Evolutionary conservation across 495 filamentous ascomycete species (phyloP).

Genomic region (Hypoxylon fragiforme): DNA sequence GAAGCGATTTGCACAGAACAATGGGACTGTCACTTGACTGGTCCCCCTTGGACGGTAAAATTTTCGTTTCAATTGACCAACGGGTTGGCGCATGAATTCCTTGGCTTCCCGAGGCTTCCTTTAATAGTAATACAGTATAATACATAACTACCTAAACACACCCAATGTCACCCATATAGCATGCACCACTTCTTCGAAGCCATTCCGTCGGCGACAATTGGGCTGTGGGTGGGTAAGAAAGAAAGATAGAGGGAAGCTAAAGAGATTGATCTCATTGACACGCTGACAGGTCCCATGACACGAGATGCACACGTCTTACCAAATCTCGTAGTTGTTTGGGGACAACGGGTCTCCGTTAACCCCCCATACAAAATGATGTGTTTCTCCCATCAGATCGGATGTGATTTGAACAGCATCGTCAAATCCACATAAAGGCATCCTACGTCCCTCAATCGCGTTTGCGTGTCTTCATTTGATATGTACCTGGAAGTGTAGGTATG

Average conservation of each 20-base stretch:
- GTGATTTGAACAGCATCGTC: constrained; percentile 1
- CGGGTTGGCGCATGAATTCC: constrained; percentile 20
- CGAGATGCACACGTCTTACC: constrained; percentile 8
- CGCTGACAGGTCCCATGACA: constrained; percentile 26
- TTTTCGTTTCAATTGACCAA: constrained; percentile 30
- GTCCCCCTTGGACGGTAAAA: constrained; percentile 15
- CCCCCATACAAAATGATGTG: no score
- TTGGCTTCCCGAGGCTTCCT: constrained; percentile 4
- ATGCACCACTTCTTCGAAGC: no score
- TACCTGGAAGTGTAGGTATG: no score
- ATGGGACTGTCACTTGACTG: constrained; percentile 21
- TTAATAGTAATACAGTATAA: no score
- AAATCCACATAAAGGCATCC: constrained; percentile 12
- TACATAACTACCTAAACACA: no score
- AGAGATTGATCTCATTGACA: constrained; percentile 22
- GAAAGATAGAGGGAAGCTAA: constrained; percentile 6
- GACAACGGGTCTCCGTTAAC: constrained; percentile 10
- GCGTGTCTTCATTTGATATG: constrained; percentile 17
- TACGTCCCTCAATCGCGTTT: constrained; percentile 13
- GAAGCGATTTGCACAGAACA: constrained; percentile 22
- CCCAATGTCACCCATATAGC: no score
- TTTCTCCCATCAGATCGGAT: constrained; percentile 18
- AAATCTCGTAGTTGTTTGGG: constrained; percentile 18
- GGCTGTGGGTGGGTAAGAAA: no score
- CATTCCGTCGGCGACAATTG: constrained; percentile 14